Percentiles rank a stretch among this genome's conserved stretches.
These are phyloP conservation scores for Boletus sp. DNA, from an alignment of 768 basidiomycete genomes.

Conservation along the genomic window DNA sequence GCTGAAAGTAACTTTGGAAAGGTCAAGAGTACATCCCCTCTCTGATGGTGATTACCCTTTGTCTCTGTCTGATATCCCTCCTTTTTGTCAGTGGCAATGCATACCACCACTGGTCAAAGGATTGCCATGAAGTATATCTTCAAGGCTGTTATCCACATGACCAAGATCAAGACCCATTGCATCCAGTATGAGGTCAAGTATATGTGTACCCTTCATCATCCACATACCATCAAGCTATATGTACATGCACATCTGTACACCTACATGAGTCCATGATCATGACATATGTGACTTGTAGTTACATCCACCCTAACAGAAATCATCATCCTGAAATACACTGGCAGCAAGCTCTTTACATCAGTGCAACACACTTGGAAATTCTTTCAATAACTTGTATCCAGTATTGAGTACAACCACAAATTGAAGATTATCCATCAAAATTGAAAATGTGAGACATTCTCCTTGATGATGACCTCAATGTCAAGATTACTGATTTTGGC, in stretches of 20 bases:
- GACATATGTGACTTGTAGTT: constrained; percentile 39
- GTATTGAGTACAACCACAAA: constrained; percentile 94
- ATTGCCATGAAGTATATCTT: constrained; percentile 99
- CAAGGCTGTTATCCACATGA: constrained; percentile 87
- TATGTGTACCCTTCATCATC: constrained; percentile 89
- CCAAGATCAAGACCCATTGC: constrained; percentile 87
- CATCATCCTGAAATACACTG: constrained; percentile 95
- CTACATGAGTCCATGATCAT: background rate
- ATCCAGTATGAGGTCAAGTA: constrained; percentile 97
- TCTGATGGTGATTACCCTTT: constrained; percentile 13
- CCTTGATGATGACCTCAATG: constrained; percentile 78
- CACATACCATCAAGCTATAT: constrained; percentile 97
- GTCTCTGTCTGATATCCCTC: constrained; percentile 12
- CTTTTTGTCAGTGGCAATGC: constrained; percentile 72
- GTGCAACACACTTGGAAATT: constrained; percentile 89
- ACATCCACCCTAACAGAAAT: constrained; percentile 95
- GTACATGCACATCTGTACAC: constrained; percentile 24
- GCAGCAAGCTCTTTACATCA: constrained; percentile 98
- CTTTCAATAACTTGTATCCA: constrained; percentile 98
- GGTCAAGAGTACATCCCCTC: constrained; percentile 82
- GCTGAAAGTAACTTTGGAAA: constrained; percentile 98
- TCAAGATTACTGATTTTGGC: constrained; percentile 99
- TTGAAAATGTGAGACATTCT: constrained; percentile 94
- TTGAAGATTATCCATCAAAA: constrained; percentile 98
- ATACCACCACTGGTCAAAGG: constrained; percentile 90